These are phyloP conservation scores for Diaporthe sp. DNA, from an alignment of 2,329 filamentous ascomycete genomes.

Conservation along the genomic window DNA sequence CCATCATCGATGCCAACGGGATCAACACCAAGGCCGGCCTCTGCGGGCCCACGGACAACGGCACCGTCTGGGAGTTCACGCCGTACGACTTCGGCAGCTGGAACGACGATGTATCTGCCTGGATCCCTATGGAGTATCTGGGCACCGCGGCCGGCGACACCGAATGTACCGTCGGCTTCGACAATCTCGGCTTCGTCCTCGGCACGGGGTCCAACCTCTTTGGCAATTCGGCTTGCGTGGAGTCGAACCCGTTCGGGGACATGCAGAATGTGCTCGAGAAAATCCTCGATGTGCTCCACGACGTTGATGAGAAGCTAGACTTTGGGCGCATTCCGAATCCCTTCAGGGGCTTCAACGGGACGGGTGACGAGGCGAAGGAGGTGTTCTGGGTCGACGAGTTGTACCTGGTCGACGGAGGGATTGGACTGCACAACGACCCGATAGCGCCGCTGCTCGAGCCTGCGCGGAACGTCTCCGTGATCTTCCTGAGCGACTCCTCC, in stretches of 20 bases:
- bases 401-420: conserved; percentile 21
- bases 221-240: neutral
- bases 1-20: conserved; percentile 13
- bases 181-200: neutral
- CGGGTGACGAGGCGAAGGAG: conserved; percentile 9
- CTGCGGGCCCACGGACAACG: neutral
- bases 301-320: conserved; percentile 1
- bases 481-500: conserved; percentile 15
- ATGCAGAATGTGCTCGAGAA: neutral
- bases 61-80: conserved; percentile 23
- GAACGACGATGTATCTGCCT: conserved; percentile 13
- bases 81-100: conserved; percentile 26
- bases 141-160: neutral
- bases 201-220: conserved; percentile 19
- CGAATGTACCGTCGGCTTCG: conserved; percentile 21
- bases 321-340: conserved; percentile 21
- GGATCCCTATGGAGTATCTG: conserved; percentile 16
- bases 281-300: neutral
- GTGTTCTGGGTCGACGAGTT: conserved; percentile 15
- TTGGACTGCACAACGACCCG: conserved; percentile 10
- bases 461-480: conserved; percentile 11
- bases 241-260: neutral
- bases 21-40: neutral
- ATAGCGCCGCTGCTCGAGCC: conserved; percentile 4
- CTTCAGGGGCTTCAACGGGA: conserved; percentile 20